Evolutionary conservation across 805 yeast genomes (phyloP), one percentile per base, ranked within the genome.

Genomic region (Starmera dryadoides): DNA sequence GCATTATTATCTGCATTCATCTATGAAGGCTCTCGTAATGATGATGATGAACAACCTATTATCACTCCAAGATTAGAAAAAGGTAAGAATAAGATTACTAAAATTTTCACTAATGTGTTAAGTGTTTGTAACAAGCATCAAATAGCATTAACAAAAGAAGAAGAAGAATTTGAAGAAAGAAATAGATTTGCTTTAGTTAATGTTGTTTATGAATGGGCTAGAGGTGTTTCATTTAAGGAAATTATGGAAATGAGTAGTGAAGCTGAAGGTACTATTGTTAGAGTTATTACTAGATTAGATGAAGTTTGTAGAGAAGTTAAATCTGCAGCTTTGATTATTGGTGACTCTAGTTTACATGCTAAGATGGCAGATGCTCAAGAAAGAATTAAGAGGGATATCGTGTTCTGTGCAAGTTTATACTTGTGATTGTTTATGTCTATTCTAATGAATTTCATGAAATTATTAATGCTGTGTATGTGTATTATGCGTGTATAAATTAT

Each of bases 181-280:
- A 93, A 93, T 68, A 79, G 95, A 63, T 81, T 87, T 15, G 96
- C 91, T 57, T 71, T 93, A 44, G 91, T 93, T 98, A 98, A 89
- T 59, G 97, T 93, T 37, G 96, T 93, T 1, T 87, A 68, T 60
- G 85, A 91, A 35, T 93, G 99, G 99, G 87, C 96, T 60, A 81
- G 82, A 57, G 98, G 98, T 17, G 96, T 96, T 6, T 69, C 93
- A 0, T 93, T 93, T 62, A 91, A 97, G 0, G 96, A 91, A 59
- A 91, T 93, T 46, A 91, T 98, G 66, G 89, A 91, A 62, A 88
- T 93, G 96, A 93, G 98, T 0, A 98, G 93, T 57, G 98, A 93
- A 33, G 93, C 91, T 51, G 99, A 93, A 66, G 99, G 99, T 32
- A 83, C 95, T 18, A 72, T 93, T 56, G 89, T 93, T 48, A 79